Conservation (phyloP, 768 basidiomycete species). For the Mrakia gelida region DNA sequence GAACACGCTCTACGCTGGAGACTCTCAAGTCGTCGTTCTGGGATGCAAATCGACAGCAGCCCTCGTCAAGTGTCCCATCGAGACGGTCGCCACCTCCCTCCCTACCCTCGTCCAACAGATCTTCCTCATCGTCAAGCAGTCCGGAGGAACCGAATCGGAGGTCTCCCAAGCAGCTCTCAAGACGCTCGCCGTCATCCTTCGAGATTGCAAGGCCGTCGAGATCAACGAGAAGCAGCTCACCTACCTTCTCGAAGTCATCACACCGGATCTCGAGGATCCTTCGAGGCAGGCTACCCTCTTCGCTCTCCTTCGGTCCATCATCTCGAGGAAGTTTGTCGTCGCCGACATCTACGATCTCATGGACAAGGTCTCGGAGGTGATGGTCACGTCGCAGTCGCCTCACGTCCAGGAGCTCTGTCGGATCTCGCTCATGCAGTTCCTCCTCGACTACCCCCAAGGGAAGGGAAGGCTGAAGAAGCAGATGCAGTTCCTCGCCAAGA, state of each 20-base stretch:
- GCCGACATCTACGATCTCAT: constrained; percentile 97
- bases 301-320: constrained; percentile 80
- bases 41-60: constrained; percentile 75
- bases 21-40: constrained; percentile 65
- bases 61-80: constrained; percentile 77
- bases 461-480: constrained; percentile 80
- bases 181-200: constrained; percentile 77
- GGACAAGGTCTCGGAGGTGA: constrained; percentile 83
- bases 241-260: constrained; percentile 75
- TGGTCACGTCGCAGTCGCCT: constrained; percentile 87
- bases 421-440: constrained; percentile 81
- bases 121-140: constrained; percentile 71
- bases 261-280: constrained; percentile 87
- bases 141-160: constrained; percentile 84
- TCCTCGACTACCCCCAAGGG: constrained; percentile 95
- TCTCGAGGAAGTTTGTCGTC: constrained; percentile 84
- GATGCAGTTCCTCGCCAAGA: constrained; percentile 87
- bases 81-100: constrained; percentile 65
- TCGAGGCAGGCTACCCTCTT: constrained; percentile 80
- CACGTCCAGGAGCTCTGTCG: constrained; percentile 90
- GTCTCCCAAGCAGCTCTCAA: constrained; percentile 82
- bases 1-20: constrained; percentile 82
- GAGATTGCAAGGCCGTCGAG: constrained; percentile 75
- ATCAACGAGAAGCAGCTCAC: constrained; percentile 85
- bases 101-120: constrained; percentile 80